These are phyloP conservation scores for Alisma plantagoaquatica DNA, from an alignment of 106 monocot genomes.

Conservation along the genomic window DNA sequence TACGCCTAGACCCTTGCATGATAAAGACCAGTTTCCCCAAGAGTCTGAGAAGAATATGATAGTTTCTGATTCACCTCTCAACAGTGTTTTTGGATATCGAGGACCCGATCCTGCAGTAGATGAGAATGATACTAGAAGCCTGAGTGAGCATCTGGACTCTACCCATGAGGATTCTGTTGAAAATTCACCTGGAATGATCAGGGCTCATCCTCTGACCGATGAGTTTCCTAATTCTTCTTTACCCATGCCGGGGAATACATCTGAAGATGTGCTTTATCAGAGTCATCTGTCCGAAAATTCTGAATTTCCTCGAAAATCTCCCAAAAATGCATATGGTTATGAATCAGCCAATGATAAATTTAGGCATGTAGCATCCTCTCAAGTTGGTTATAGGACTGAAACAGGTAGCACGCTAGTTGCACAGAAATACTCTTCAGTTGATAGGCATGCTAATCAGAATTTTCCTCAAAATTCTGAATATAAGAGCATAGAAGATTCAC, in stretches of 20 bases:
- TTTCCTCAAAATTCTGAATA: constrained; percentile 53
- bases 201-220: constrained; percentile 44
- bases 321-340: too few species aligned
- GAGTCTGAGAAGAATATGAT: constrained; percentile 26
- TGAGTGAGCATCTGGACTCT: constrained; percentile 41
- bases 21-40: constrained; percentile 28
- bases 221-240: constrained; percentile 56
- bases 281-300: too few species aligned
- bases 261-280: too few species aligned
- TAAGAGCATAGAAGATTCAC: constrained; percentile 30
- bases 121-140: constrained; percentile 56
- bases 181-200: constrained; percentile 55
- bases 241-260: too few species aligned
- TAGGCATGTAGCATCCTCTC: too few species aligned
- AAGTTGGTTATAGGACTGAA: too few species aligned
- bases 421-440: too few species aligned
- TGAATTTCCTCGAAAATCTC: too few species aligned
- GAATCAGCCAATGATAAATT: too few species aligned
- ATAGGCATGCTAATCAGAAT: too few species aligned
- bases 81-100: constrained; percentile 54
- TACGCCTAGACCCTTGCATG: constrained; percentile 25
- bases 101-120: constrained; percentile 31
- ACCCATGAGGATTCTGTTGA: constrained; percentile 45
- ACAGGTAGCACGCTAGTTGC: too few species aligned
- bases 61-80: constrained; percentile 52